Evolutionary conservation across 1,284 basidiomycete species (phyloP), one percentile per base, ranked within the genome.

Genomic region (Ustilago shanxiensis): DNA sequence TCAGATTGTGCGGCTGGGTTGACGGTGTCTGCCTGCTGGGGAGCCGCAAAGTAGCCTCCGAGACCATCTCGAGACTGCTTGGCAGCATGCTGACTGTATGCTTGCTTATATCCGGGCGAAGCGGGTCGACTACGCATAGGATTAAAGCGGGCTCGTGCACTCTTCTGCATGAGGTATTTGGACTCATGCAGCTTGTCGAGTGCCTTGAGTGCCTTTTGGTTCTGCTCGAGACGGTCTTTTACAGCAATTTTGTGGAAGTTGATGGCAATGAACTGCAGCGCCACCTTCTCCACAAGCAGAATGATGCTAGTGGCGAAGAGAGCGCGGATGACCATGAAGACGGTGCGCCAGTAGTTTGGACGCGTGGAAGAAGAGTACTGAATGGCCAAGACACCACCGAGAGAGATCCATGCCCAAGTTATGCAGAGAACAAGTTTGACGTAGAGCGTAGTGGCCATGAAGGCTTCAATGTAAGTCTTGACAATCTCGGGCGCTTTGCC

Each of bases 181-280:
- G 75, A 77, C 35, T 80, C 82, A 56, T 82, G 78, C 18, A 85
- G 77, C 66, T 78, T 81, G 72, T 81, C 79, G 55, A 85, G 82
- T 18, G 79, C 78, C 45, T 60, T 72, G 53, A 85, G 74, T 3
- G 82, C 81, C 62, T 65, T 71, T 33, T 80, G 73, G 50, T 82
- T 85, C 50, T 69, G 73, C 41, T 83, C 80, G 29, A 85, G 76
- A 22, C 83, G 69, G 55, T 85, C 83, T 66, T 79, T 77, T 63
- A 84, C 66, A 31, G 83, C 76, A n/a, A 73, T 81, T 59, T 81
- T 80, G 76, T 85, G 83, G 66, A 85, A 85, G 64, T 83, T 82
- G 79, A 81, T 83, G 28, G 79, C 80, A 33, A 84, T 59, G 50
- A 80, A 62, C 51, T 79, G 77, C 8, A 85, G 73, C 4, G 55